These are phyloP conservation scores for Euphorbia pulcherrima DNA, from an alignment of 345 rosid species.

Conservation along the genomic window DNA sequence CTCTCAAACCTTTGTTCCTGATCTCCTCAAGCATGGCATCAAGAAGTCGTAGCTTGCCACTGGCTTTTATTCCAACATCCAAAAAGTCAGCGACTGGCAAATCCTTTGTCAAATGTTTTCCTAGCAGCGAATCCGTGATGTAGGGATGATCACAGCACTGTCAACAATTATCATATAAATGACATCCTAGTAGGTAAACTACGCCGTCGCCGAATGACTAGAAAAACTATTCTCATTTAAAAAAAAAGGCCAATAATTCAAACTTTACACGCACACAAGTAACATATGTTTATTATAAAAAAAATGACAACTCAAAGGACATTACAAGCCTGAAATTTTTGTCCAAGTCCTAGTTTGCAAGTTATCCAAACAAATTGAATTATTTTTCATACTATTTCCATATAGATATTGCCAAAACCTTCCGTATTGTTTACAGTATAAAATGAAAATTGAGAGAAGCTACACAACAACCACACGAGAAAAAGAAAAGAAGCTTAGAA, in stretches of 20 bases:
- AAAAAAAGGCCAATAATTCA: background rate
- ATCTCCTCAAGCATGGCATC: conserved; percentile 64
- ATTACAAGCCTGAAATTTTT: background rate
- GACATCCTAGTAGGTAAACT: background rate
- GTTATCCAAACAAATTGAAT: background rate
- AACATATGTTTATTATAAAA: background rate
- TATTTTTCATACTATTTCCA: background rate
- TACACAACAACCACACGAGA: background rate
- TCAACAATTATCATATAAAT: conserved; percentile 21
- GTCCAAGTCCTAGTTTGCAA: background rate
- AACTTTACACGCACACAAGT: background rate
- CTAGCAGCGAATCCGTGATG: conserved; percentile 47
- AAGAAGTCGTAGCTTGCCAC: conserved; percentile 81
- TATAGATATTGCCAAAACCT: background rate
- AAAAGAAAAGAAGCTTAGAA: background rate
- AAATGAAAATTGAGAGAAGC: background rate
- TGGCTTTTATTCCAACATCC: conserved; percentile 78
- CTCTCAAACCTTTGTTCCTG: conserved; percentile 50
- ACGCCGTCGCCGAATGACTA: background rate
- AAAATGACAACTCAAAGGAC: background rate
- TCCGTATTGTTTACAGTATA: background rate
- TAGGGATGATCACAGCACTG: conserved; percentile 98
- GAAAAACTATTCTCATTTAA: too few relatives aligned
- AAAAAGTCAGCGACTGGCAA: conserved; percentile 35
- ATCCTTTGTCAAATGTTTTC: conserved; percentile 35